These are phyloP conservation scores for Solanum acaule DNA, from an alignment of 257 asterid species.

Conservation along the genomic window DNA sequence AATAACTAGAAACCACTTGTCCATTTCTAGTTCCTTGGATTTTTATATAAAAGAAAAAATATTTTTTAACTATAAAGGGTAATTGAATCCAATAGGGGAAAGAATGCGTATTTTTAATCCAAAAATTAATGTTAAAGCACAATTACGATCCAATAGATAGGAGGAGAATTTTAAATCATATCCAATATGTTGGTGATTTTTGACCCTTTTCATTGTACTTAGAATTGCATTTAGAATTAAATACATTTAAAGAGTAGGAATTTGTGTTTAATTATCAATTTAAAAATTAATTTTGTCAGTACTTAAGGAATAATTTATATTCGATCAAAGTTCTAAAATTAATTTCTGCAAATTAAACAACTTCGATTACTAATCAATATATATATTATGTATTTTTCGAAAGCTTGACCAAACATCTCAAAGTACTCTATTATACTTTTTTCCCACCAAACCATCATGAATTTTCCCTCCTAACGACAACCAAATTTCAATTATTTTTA, in stretches of 20 bases:
- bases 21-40: too few relatives aligned
- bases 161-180: neutral
- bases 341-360: neutral
- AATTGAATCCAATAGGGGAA: neutral
- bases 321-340: neutral
- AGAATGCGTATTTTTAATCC: neutral
- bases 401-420: neutral
- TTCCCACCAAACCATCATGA: slow-evolving; percentile 11
- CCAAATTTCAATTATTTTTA: slow-evolving; percentile 4
- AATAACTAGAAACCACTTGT: neutral
- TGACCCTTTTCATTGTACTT: neutral
- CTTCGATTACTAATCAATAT: neutral
- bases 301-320: neutral
- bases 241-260: neutral
- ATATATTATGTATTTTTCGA: neutral
- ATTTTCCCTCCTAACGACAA: neutral
- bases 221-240: neutral
- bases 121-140: neutral
- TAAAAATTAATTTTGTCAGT: neutral
- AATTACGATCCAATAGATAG: neutral
- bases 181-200: neutral
- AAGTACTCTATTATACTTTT: neutral
- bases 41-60: too few relatives aligned
- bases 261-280: neutral
- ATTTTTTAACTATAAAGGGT: too few relatives aligned